These are phyloP conservation scores for Zygnema cylindricum DNA, from an alignment of 139 green algal species.

Conservation along the genomic window DNA sequence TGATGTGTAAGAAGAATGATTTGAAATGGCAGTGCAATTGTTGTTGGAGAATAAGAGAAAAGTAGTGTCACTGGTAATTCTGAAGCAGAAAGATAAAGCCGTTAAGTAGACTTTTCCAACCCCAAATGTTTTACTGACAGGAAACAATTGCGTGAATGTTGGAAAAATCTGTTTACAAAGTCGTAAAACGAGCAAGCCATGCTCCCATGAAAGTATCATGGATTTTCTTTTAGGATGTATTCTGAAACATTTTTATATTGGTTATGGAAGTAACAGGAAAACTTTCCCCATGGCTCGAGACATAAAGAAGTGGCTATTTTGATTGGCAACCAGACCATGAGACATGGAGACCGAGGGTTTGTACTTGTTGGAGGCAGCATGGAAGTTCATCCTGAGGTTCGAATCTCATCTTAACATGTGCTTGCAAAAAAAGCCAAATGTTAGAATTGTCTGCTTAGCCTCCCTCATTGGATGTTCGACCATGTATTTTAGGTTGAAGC, in stretches of 20 bases:
- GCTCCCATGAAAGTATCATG: constrained; percentile 5
- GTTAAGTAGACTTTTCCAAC: too few species aligned
- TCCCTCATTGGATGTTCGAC: background rate
- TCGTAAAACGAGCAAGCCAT: too few species aligned
- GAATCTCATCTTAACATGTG: too few species aligned
- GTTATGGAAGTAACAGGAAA: too few species aligned
- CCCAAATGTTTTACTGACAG: too few species aligned
- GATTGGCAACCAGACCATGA: constrained; percentile 75
- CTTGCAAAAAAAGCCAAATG: background rate
- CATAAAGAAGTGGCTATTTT: constrained; percentile 77
- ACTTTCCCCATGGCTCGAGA: constrained; percentile 47
- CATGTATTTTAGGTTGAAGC: background rate
- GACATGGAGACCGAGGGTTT: constrained; percentile 75
- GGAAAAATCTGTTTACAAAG: too few species aligned
- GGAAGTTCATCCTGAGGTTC: constrained; percentile 51
- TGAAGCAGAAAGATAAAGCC: too few species aligned
- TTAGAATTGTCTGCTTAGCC: background rate
- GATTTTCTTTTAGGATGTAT: constrained; percentile 1
- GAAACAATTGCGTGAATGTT: too few species aligned
- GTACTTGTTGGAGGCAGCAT: constrained; percentile 82
- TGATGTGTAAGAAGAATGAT: too few species aligned
- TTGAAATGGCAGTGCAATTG: too few species aligned
- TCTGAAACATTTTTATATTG: background rate
- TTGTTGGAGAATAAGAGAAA: too few species aligned
- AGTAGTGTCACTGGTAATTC: too few species aligned